A percentile compares a stretch with the other conserved stretches of the same genome.
These are phyloP conservation scores for Dissophora ornata DNA, from an alignment of 192 early-diverging fungal genomes.

Conservation along the genomic window DNA sequence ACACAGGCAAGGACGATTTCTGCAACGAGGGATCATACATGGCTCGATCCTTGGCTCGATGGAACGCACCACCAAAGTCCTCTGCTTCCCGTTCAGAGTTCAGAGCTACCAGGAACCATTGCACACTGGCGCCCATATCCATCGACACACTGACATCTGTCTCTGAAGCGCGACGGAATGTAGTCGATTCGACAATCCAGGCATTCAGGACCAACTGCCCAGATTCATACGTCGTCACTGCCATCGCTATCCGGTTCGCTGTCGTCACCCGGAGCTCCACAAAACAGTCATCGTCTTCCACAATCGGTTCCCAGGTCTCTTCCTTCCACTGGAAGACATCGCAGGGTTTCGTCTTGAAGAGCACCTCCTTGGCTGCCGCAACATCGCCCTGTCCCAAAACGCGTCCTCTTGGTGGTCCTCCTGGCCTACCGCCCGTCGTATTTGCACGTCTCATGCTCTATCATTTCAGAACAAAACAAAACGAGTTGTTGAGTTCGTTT, in stretches of 20 bases:
- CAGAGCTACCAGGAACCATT: conserved; percentile 61
- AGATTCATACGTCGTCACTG: conserved; percentile 50
- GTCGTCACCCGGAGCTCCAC: conserved; percentile 59
- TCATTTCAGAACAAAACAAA: not conserved
- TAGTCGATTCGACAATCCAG: conserved; percentile 61
- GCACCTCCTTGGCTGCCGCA: conserved; percentile 47
- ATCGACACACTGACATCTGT: conserved; percentile 62
- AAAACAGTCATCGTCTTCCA: conserved; percentile 57
- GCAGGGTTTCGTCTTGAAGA: conserved; percentile 58
- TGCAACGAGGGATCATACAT: conserved; percentile 46
- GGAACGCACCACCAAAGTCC: conserved; percentile 48
- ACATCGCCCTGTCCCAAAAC: conserved; percentile 29
- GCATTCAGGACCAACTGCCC: conserved; percentile 63
- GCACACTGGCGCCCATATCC: conserved; percentile 58
- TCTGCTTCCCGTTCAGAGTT: conserved; percentile 50
- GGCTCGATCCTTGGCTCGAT: conserved; percentile 49
- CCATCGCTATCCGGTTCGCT: conserved; percentile 54
- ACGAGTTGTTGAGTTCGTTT: too few species aligned
- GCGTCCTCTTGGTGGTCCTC: conserved; percentile 26
- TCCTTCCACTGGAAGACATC: conserved; percentile 66
- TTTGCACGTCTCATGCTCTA: conserved; percentile 18
- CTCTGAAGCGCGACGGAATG: conserved; percentile 55
- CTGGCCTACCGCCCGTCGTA: conserved; percentile 27
- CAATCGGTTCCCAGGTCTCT: conserved; percentile 60
- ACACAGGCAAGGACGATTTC: conserved; percentile 27